Conservation (phyloP, 2,329 filamentous ascomycete species). For the Colletotrichum australisinense region DNA sequence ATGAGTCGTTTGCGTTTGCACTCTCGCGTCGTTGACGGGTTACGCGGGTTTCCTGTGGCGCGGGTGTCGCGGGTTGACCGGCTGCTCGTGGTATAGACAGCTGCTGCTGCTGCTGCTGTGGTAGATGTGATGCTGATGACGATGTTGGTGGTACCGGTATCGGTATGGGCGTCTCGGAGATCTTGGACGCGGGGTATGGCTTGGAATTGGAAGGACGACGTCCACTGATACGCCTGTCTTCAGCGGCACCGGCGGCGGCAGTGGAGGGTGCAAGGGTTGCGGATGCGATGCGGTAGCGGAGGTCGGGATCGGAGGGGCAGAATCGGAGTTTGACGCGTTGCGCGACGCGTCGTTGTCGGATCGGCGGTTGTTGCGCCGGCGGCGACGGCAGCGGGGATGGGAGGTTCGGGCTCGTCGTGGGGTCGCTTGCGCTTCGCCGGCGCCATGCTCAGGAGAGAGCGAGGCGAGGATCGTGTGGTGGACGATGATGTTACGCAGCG, state of each 20-base stretch:
- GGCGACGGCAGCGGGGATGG: constrained; percentile 22
- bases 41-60: not conserved
- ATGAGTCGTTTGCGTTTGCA: constrained; percentile 9
- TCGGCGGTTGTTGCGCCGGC: constrained; percentile 37
- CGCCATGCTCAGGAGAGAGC: constrained; percentile 36
- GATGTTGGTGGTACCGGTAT: constrained; percentile 17
- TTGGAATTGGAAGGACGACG: constrained; percentile 29
- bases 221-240: constrained; percentile 39
- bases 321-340: constrained; percentile 53
- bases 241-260: constrained; percentile 29
- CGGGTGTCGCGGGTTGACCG: not conserved
- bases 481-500: not conserved
- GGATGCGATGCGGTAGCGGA: constrained; percentile 32
- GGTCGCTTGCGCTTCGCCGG: constrained; percentile 52
- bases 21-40: constrained; percentile 24
- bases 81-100: not conserved
- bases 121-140: not conserved
- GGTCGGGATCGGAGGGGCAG: constrained; percentile 47
- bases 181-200: constrained; percentile 1
- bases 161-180: constrained; percentile 24
- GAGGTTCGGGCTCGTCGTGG: constrained; percentile 39
- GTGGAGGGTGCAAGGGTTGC: constrained; percentile 32
- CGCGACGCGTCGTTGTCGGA: constrained; percentile 49
- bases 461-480: not conserved
- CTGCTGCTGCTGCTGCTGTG: not conserved